Conservation (phyloP, 805 yeast species). For the Kodamaea jinghongensis region DNA sequence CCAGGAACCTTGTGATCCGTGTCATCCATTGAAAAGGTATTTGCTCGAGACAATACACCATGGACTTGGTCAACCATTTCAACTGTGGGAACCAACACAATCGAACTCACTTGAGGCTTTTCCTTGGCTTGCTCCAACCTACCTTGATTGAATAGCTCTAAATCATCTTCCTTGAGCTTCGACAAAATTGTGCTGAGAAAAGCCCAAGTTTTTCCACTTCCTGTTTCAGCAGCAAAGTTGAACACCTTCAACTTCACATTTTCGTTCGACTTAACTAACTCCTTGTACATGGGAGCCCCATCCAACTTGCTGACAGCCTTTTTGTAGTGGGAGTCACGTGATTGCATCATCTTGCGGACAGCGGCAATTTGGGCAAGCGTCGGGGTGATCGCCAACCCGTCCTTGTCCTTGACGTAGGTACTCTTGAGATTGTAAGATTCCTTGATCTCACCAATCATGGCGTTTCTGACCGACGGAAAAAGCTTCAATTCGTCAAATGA, state of each 20-base stretch:
- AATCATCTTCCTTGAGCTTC: slow-evolving; percentile 58
- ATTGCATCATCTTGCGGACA: slow-evolving; percentile 51
- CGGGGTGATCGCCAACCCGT: slow-evolving; percentile 45
- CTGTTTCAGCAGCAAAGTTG: slow-evolving; percentile 93
- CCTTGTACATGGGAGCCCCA: slow-evolving; percentile 25
- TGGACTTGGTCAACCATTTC: slow-evolving; percentile 84
- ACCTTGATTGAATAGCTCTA: slow-evolving; percentile 20
- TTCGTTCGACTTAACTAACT: slow-evolving; percentile 29
- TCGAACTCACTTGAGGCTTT: slow-evolving; percentile 52
- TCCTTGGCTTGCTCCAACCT: slow-evolving; percentile 22
- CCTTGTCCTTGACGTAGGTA: slow-evolving; percentile 31
- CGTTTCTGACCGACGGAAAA: slow-evolving; percentile 62
- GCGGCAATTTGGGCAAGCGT: slow-evolving; percentile 84
- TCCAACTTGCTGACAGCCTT: slow-evolving; percentile 24
- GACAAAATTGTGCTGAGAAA: slow-evolving; percentile 76
- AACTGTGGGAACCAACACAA: slow-evolving; percentile 85
- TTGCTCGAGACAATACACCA: slow-evolving; percentile 37
- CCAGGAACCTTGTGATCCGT: slow-evolving; percentile 18
- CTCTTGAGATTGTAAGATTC: slow-evolving; percentile 30
- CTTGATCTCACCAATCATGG: slow-evolving; percentile 54
- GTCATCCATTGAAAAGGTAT: slow-evolving; percentile 20
- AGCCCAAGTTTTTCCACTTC: slow-evolving; percentile 95
- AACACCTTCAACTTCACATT: slow-evolving; percentile 49
- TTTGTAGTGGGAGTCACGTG: slow-evolving; percentile 28
- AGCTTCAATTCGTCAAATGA: slow-evolving; percentile 67